Evolutionary conservation across 495 filamentous ascomycete species (phyloP).

Genomic region (Evernia prunastri): DNA sequence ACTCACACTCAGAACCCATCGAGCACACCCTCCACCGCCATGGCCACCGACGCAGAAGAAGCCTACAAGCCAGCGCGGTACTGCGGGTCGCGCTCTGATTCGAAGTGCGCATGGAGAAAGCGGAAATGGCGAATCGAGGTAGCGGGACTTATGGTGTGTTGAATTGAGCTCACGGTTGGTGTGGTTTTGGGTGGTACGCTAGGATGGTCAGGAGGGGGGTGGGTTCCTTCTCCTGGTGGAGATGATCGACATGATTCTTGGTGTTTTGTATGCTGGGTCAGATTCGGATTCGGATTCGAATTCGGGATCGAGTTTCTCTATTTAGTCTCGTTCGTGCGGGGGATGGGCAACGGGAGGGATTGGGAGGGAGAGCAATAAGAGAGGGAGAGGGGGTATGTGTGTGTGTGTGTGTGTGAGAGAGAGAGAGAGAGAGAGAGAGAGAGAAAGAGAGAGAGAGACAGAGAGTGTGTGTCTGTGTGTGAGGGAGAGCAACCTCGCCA

Average conservation of each 20-base stretch:
- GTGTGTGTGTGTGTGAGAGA: too few species aligned
- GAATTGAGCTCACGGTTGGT: too few species aligned
- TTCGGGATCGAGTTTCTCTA: too few species aligned
- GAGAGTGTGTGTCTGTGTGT: too few species aligned
- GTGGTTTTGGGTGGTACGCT: background rate
- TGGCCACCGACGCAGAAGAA: background rate
- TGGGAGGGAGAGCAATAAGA: too few species aligned
- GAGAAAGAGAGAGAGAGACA: too few species aligned
- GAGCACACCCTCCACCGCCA: background rate
- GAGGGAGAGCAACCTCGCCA: too few species aligned
- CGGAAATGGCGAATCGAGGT: background rate
- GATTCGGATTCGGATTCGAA: too few species aligned
- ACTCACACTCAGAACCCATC: background rate
- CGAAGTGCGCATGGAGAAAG: background rate
- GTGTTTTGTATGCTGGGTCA: background rate
- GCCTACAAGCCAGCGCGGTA: background rate
- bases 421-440: too few species aligned
- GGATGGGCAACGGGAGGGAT: too few species aligned
- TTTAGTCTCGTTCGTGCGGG: too few species aligned
- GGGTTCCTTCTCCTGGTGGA: background rate
- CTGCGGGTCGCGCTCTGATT: background rate
- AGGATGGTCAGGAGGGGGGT: background rate
- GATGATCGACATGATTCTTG: background rate
- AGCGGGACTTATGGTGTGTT: background rate
- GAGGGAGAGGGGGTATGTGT: too few species aligned